Evolutionary conservation across 208 protist genomes (phyloP), one percentile per base, ranked within the genome.

Genomic region (Porcisia deanei): DNA sequence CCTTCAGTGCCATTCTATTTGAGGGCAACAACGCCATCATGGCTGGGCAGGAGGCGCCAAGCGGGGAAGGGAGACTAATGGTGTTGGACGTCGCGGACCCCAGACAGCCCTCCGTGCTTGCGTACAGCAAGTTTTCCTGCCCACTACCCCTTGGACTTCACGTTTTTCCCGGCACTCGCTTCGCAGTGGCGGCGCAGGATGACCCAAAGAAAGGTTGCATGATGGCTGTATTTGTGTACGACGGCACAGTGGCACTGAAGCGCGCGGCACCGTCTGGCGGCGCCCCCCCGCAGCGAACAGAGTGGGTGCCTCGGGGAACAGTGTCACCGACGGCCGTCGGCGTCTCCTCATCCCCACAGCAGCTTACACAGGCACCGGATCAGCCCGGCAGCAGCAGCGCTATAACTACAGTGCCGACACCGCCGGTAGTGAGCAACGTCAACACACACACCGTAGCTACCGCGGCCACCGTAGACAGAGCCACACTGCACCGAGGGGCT

Each of bases 141-240:
- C 75, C 84, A 43, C 71, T 85, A 10, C 84, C 87, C 45, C 53
- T 93, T 37, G 88, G 92, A 49, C 81, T 94, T 64, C 87, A 85
- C 66, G 73, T 93, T 55, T 89, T 96, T 71, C 81, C 85, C 10
- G 53, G 73, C 57, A 77, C 85, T 3, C 87, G 89, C 55, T 88
- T 95, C 66, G 90, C 82, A 52, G 85, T 95, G 63, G 81, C 84
- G 43, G 87, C 88, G 45, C 84, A 92, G 52, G 84, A 88, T 37
- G 83, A 81, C 49, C 77, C 77, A 39, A 83, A 79, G 53, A 82
- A 86, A 71, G 76, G 90, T 18, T 71, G 74, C 54, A 83, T 79
- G 34, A 75, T 95, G n/a, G 80, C 85, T 16, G 85, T 96, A 25
- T 94, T 95, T 66, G 92, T 85, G n/a, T 93, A 92, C 80, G 84